These are phyloP conservation scores for Thalassiosira profunda DNA, from an alignment of 108 stramenopile species.

Conservation along the genomic window DNA sequence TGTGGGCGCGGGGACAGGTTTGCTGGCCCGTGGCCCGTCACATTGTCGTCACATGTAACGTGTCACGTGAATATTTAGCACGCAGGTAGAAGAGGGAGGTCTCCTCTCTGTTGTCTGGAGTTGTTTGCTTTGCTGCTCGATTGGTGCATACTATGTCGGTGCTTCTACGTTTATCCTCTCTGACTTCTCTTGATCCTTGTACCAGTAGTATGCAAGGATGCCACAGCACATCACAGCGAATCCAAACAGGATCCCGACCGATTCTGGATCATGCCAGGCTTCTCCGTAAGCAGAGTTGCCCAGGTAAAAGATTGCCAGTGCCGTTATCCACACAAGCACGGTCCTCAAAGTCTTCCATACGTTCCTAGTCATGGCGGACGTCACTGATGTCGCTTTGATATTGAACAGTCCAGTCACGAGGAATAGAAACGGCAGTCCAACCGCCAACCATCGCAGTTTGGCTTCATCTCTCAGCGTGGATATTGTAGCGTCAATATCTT, in stretches of 20 bases:
- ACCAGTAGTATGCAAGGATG: conserved; percentile 33
- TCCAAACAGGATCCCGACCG: conserved; percentile 31
- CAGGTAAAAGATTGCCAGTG: conserved; percentile 40
- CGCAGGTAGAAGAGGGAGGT: too few species aligned
- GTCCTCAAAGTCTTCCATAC: conserved; percentile 57
- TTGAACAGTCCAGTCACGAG: conserved; percentile 48
- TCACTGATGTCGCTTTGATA: conserved; percentile 47
- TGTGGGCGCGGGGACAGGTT: too few species aligned
- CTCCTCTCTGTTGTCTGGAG: too few species aligned
- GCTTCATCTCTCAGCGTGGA: neutral
- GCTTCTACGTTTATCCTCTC: neutral
- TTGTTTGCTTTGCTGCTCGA: too few species aligned
- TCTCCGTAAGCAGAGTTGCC: conserved; percentile 41
- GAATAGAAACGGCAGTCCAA: conserved; percentile 17
- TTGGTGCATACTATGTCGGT: too few species aligned
- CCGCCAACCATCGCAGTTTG: neutral
- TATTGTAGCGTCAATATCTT: conserved; percentile 6
- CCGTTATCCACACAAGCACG: conserved; percentile 40
- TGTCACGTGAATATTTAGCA: too few species aligned
- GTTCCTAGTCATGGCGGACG: conserved; percentile 60
- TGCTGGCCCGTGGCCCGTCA: too few species aligned
- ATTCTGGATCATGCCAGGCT: conserved; percentile 40
- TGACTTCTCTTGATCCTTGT: neutral
- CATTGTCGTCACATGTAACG: too few species aligned
- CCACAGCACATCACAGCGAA: conserved; percentile 35